Evolutionary conservation across 1,284 basidiomycete species (phyloP).

Genomic region (Ustilago cynodontis): DNA sequence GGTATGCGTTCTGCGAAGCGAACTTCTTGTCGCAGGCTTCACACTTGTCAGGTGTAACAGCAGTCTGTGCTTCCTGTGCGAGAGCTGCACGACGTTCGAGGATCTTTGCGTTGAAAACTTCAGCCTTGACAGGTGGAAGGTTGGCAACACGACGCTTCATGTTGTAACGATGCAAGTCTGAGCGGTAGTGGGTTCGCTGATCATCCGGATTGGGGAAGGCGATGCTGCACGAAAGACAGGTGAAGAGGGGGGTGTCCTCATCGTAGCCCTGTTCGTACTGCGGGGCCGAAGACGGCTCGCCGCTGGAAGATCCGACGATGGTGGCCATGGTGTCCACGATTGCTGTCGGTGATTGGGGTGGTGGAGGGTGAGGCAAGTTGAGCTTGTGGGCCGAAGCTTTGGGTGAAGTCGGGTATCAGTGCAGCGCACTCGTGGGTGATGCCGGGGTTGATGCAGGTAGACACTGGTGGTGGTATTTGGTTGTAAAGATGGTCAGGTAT

Average conservation of each 20-base stretch:
- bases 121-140: constrained; percentile 84
- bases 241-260: constrained; percentile 71
- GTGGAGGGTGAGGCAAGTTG: not conserved
- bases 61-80: constrained; percentile 36
- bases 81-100: constrained; percentile 68
- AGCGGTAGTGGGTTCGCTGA: constrained; percentile 90
- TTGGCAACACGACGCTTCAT: constrained; percentile 95
- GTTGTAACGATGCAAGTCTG: constrained; percentile 97
- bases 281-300: constrained; percentile 33
- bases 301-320: constrained; percentile 27
- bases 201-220: constrained; percentile 87
- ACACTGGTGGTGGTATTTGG: constrained; percentile 1
- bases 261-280: constrained; percentile 44
- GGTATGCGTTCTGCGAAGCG: constrained; percentile 87
- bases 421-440: not conserved
- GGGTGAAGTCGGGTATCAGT: not conserved
- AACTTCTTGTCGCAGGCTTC: constrained; percentile 81
- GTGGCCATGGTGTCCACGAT: constrained; percentile 35
- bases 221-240: constrained; percentile 92
- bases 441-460: too few relatives aligned
- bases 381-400: not conserved
- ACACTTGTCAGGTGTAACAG: constrained; percentile 35
- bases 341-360: not conserved
- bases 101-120: constrained; percentile 91
- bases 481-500: too few relatives aligned